phyloP scores from a whole-genome alignment of 495 filamentous ascomycete genomes.

The Aspergillus indologenus region DNA sequence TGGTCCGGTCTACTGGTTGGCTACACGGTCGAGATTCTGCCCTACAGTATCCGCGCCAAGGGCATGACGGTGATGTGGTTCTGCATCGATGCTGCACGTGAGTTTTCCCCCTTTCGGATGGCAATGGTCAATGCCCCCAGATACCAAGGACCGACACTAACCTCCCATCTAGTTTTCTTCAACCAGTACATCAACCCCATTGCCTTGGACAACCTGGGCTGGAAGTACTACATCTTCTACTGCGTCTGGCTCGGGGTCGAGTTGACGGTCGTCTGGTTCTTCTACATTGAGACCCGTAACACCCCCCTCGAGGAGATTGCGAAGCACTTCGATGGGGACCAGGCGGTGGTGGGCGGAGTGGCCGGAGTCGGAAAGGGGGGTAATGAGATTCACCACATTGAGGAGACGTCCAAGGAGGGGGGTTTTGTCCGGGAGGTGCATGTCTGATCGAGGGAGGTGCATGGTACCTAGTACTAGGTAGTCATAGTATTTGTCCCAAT shows the following conservation, averaged over 20 bases:
- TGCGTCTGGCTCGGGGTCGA: constrained; percentile 60
- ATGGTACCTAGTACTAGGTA: no score
- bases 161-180: constrained; percentile 45
- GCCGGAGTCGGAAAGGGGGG: constrained; percentile 20
- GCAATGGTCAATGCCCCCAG: no score
- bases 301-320: constrained; percentile 64
- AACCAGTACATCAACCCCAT: constrained; percentile 60
- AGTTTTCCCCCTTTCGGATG: constrained; percentile 1
- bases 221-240: constrained; percentile 65
- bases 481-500: no score
- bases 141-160: constrained; percentile 34
- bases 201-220: constrained; percentile 53
- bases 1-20: constrained; percentile 63
- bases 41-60: constrained; percentile 67
- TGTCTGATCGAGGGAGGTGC: constrained; percentile 1
- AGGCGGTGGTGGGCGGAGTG: constrained; percentile 46
- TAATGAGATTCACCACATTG: constrained; percentile 8
- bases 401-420: constrained; percentile 1
- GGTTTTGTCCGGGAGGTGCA: constrained; percentile 1
- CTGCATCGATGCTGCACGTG: constrained; percentile 46
- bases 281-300: constrained; percentile 64
- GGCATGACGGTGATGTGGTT: constrained; percentile 66
- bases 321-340: constrained; percentile 58
- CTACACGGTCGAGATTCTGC: constrained; percentile 64
- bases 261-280: constrained; percentile 58